Base-by-base conservation (phyloP, 2,329 filamentous ascomycete genomes). In the Diatrype stigma region DNA sequence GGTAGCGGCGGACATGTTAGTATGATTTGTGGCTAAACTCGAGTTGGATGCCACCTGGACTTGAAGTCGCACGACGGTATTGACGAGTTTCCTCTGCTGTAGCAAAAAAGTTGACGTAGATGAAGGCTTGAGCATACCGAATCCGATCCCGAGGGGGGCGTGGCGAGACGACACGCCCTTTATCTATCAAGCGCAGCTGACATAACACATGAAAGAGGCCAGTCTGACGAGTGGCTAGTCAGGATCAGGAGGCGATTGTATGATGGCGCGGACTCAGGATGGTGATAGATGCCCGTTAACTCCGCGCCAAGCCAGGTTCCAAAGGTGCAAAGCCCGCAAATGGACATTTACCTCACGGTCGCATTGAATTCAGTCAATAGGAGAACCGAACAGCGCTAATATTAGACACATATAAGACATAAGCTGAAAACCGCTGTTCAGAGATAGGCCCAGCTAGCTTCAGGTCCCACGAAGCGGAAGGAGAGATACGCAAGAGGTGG, bases 121-220 rank as follows among this genome's bases (percentile, higher is more conserved):
- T 57, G 72, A 71, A 60, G 65, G 66, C 60, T 70, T 76, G 64
- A 76, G 71, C 75, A 78, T 78, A 58, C 68, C 73, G 68, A 59
- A 55, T 48, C 50, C 49, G 51, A 17, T 37, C 34, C 12, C 4
- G 34, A 37, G 56, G 48, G 63, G 61, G 60, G 63, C 62, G 55
- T 60, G 60, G 51, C 54, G 56, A 52, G 62, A 54, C 60, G 55
- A 47, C 54, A 50, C 53, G 47, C 52, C 50, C 48, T 57, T 63
- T 63, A 59, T 52, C 51, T 61, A 57, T 48, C 51, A 50, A 48
- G 22, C 22, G 40, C 16, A 7, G 40, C 40, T 44, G 40, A 26
- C 40, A 44, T 44, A 28, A 42, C 38, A 28, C 23, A 44, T 14
- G 14, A 17, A 44, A 44, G 40, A 10, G 22, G n/a, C n/a, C 12